A percentile compares a stretch with the other conserved stretches of the same genome.
Conservation (phyloP, 2,329 filamentous ascomycete species). For the Colletotrichum neosansevieriae region DNA sequence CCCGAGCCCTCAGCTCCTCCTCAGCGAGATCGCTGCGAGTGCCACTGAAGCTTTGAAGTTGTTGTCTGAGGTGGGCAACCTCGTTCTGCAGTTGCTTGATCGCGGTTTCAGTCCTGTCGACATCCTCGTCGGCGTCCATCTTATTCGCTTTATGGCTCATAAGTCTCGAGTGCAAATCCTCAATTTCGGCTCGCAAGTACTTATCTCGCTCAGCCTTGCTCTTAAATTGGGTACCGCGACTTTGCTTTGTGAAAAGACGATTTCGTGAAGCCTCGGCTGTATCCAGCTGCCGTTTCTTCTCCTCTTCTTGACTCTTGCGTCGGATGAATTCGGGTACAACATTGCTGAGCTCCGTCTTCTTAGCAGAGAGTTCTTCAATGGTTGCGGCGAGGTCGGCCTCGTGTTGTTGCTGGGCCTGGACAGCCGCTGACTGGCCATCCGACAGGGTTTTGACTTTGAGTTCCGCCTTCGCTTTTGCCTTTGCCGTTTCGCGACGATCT, state of each 20-base stretch:
- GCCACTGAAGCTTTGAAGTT: slow-evolving; percentile 83
- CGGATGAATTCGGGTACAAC: slow-evolving; percentile 83
- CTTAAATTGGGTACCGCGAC: slow-evolving; percentile 85
- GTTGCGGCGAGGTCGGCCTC: slow-evolving; percentile 79
- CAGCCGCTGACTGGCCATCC: slow-evolving; percentile 84
- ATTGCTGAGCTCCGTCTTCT: slow-evolving; percentile 80
- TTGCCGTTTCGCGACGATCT: slow-evolving; percentile 85
- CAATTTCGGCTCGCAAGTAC: slow-evolving; percentile 83
- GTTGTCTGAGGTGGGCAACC: slow-evolving; percentile 75
- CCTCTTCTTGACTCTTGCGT: slow-evolving; percentile 78
- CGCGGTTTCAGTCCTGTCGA: slow-evolving; percentile 75
- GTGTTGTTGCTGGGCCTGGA: slow-evolving; percentile 78
- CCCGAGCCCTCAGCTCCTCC: slow-evolving; percentile 81
- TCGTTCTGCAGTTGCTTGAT: slow-evolving; percentile 81
- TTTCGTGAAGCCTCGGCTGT: slow-evolving; percentile 80
- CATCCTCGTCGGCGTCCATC: slow-evolving; percentile 87
- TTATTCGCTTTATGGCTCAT: slow-evolving; percentile 86
- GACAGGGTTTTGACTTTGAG: slow-evolving; percentile 83
- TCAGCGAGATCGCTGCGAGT: slow-evolving; percentile 79
- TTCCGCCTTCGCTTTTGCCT: slow-evolving; percentile 85
- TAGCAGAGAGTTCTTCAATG: slow-evolving; percentile 78
- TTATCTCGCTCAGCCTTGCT: slow-evolving; percentile 90
- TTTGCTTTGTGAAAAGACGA: slow-evolving; percentile 92
- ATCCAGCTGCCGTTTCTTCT: slow-evolving; percentile 78
- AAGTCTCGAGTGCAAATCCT: slow-evolving; percentile 81